Percentiles rank a stretch among this genome's conserved stretches.
phyloP scores from a whole-genome alignment of 2,329 filamentous ascomycete species.

The Cladosporium sp. region DNA sequence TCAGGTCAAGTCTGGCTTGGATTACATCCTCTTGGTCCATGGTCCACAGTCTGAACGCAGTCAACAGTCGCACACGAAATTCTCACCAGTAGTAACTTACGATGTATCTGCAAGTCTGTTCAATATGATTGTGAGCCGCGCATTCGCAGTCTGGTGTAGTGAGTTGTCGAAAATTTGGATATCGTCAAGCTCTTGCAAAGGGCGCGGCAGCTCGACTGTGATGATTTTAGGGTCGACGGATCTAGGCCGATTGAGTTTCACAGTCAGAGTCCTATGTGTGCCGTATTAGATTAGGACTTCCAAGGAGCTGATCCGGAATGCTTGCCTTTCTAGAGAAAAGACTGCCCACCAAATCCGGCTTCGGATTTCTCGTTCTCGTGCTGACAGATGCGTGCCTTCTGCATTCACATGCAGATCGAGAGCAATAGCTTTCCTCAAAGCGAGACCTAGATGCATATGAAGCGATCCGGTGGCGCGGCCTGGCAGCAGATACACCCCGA shows the following conservation, averaged over 20 bases:
- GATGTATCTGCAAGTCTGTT: neutral
- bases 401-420: neutral
- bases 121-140: conserved; percentile 2
- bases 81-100: neutral
- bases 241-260: conserved; percentile 8
- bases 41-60: neutral
- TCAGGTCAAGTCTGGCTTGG: neutral
- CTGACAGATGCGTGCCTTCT: neutral
- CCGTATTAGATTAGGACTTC: neutral
- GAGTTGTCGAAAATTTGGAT: conserved; percentile 4
- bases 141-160: conserved; percentile 2
- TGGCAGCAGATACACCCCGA: conserved; percentile 8
- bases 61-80: too few relatives aligned
- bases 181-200: neutral
- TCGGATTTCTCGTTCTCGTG: neutral
- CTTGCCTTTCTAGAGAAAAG: conserved; percentile 7
- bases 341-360: conserved; percentile 8
- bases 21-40: neutral
- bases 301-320: too few relatives aligned
- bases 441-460: conserved; percentile 8
- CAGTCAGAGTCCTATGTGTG: neutral
- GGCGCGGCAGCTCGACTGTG: neutral
- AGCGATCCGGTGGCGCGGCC: conserved; percentile 1
- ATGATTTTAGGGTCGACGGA: conserved; percentile 4
- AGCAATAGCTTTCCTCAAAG: conserved; percentile 4